Conservation (phyloP, 345 rosid species). For the Murraya koenigii region DNA sequence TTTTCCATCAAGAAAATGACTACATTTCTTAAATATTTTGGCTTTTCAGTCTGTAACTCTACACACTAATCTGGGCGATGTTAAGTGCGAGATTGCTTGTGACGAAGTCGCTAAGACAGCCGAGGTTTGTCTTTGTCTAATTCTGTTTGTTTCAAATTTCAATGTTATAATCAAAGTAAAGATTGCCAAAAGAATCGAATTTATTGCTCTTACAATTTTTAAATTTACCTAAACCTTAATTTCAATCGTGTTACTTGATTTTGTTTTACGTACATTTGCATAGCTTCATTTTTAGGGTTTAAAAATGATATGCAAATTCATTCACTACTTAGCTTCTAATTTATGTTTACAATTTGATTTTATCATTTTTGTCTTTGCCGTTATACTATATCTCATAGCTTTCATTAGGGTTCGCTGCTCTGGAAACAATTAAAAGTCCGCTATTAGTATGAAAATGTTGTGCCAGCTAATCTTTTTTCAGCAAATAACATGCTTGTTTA, state of each 20-base stretch:
- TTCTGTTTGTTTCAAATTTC: not conserved
- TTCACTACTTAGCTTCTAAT: not conserved
- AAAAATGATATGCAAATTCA: not conserved
- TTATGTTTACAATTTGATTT: not conserved
- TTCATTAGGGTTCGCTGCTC: not conserved
- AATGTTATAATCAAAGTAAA: not conserved
- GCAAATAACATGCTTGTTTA: not conserved
- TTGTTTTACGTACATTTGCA: not conserved
- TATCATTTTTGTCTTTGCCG: not conserved
- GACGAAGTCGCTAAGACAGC: conserved; percentile 93
- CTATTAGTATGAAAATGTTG: not conserved
- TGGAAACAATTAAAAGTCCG: not conserved
- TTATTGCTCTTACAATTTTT: not conserved
- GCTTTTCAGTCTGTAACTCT: conserved; percentile 84
- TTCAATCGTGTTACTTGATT: not conserved
- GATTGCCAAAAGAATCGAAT: not conserved
- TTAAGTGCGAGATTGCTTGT: conserved; percentile 95
- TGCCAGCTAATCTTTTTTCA: not conserved
- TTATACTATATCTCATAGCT: not conserved
- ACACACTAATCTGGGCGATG: conserved; percentile 95
- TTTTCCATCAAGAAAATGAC: not conserved
- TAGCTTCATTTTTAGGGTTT: not conserved
- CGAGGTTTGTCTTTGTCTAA: conserved; percentile 45
- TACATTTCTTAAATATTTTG: not conserved
- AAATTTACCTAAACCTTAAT: not conserved